These are phyloP conservation scores for Sistotremastrum niveocremeum DNA, from an alignment of 768 basidiomycete species.

Conservation along the genomic window DNA sequence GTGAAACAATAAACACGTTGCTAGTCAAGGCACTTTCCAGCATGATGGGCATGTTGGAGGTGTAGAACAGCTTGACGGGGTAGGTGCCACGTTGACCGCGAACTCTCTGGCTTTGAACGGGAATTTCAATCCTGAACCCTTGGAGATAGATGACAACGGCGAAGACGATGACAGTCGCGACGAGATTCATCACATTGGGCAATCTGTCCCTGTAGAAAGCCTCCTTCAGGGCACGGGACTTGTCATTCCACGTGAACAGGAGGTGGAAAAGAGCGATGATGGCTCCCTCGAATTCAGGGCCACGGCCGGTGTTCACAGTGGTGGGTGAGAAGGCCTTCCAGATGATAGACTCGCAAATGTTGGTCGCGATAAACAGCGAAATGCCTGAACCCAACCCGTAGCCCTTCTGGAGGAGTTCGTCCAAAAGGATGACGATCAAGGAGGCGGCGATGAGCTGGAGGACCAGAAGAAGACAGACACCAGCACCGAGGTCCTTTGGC, in stretches of 20 bases:
- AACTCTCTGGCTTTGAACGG: slow-evolving; percentile 93
- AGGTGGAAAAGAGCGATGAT: slow-evolving; percentile 94
- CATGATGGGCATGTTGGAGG: slow-evolving; percentile 99
- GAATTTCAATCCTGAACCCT: slow-evolving; percentile 97
- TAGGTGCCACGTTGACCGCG: slow-evolving; percentile 92
- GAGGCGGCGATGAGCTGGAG: slow-evolving; percentile 90
- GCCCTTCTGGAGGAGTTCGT: slow-evolving; percentile 97
- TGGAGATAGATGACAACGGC: slow-evolving; percentile 96
- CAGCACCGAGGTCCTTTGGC: slow-evolving; percentile 85
- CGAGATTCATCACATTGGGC: slow-evolving; percentile 95
- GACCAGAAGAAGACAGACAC: slow-evolving; percentile 92
- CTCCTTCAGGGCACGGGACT: slow-evolving; percentile 89
- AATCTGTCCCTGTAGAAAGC: slow-evolving; percentile 97
- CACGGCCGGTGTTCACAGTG: slow-evolving; percentile 94
- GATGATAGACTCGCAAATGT: slow-evolving; percentile 98
- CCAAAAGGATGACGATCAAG: slow-evolving; percentile 94
- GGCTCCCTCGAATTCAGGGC: slow-evolving; percentile 96
- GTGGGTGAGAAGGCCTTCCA: slow-evolving; percentile 99
- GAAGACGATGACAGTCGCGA: slow-evolving; percentile 86
- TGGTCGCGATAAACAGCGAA: slow-evolving; percentile 98
- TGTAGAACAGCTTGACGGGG: slow-evolving; percentile 98
- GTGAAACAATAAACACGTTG: slow-evolving; percentile 91
- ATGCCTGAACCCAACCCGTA: slow-evolving; percentile 98
- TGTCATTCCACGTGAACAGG: slow-evolving; percentile 97
- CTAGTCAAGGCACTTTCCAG: slow-evolving; percentile 84